These are phyloP conservation scores for Helotiales sp. DNA, from an alignment of 2,329 filamentous ascomycete genomes.

Conservation along the genomic window DNA sequence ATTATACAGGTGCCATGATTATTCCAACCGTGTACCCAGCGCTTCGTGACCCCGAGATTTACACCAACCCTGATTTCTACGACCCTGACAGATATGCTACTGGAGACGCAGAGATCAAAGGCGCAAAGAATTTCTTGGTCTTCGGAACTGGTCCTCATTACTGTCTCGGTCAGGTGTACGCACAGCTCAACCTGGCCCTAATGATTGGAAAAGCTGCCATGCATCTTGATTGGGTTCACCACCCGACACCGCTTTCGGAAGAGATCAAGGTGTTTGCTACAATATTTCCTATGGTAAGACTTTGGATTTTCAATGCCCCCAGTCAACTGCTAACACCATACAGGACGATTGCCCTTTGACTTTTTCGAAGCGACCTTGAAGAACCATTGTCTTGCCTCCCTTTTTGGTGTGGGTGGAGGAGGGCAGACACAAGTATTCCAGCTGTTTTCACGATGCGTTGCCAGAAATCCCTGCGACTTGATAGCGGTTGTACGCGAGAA, in stretches of 20 bases:
- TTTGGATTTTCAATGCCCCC: conserved; percentile 28
- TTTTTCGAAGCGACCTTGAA: conserved; percentile 53
- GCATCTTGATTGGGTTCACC: conserved; percentile 87
- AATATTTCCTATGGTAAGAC: conserved; percentile 89
- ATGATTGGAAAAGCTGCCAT: conserved; percentile 91
- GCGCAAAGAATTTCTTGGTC: conserved; percentile 92
- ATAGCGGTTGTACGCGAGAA: neutral
- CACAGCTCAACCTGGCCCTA: conserved; percentile 83
- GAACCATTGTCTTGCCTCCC: neutral
- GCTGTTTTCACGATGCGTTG: too few relatives aligned
- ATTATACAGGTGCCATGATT: conserved; percentile 76
- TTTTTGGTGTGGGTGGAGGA: too few relatives aligned
- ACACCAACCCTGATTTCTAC: conserved; percentile 85
- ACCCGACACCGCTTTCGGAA: conserved; percentile 81
- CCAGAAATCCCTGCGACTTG: neutral
- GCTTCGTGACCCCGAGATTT: conserved; percentile 90
- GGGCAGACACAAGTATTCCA: neutral
- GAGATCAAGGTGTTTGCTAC: conserved; percentile 98
- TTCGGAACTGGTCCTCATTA: conserved; percentile 97
- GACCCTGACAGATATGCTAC: conserved; percentile 91
- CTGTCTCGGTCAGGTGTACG: conserved; percentile 93
- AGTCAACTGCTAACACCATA: conserved; percentile 30
- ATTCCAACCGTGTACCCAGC: conserved; percentile 90
- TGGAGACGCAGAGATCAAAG: conserved; percentile 80
- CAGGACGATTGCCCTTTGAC: conserved; percentile 85